Evolutionary conservation across 2,329 filamentous ascomycete species (phyloP), one percentile per base, ranked within the genome.

Genomic region (Colletotrichum sp.): DNA sequence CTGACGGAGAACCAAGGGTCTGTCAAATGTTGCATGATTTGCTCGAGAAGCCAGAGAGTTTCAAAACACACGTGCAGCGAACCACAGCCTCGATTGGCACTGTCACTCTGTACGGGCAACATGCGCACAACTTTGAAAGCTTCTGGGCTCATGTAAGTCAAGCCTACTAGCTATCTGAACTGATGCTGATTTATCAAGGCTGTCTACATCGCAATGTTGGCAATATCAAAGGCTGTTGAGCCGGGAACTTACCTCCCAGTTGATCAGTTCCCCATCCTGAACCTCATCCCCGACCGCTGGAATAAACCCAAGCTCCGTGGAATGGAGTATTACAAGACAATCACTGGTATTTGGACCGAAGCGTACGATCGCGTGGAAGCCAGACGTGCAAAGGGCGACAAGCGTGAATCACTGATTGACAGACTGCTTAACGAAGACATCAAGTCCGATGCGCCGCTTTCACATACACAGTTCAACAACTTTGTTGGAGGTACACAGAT

Each of bases 211-310:
- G 24, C 43, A 5, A 72, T 72, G 62, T 43, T 58, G 8, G 73
- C 52, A 5, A 26, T 18, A 18, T 84, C 84, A 6, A 80, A 83
- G 55, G 81, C 88, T 1, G 83, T 88, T 80, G 88, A 89, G 77
- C 82, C 84, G 0, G 88, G 88, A 2, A 85, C 84, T 15, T 89
- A 87, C 1, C 88, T 88, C 0, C 88, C 88, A 0, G 85, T 89
- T 1, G 88, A 90, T 67, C 82, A 87, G 48, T 88, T 86, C 68
- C 86, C 88, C 0, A 81, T 85, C 30, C 78, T 89, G 12, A 84
- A 87, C 52, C 82, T 78, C 6, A 76, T 89, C 12, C 88, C 88
- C 0, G 81, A 88, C 1, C 52, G 87, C 3, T 84, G 87, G 61
- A 82, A 83, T 2, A 85, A 85, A 70, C 89, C 85, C 81, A 79